Evolutionary conservation across 768 basidiomycete genomes (phyloP), one percentile per base, ranked within the genome.

Genomic region (Mycena leptocephala): DNA sequence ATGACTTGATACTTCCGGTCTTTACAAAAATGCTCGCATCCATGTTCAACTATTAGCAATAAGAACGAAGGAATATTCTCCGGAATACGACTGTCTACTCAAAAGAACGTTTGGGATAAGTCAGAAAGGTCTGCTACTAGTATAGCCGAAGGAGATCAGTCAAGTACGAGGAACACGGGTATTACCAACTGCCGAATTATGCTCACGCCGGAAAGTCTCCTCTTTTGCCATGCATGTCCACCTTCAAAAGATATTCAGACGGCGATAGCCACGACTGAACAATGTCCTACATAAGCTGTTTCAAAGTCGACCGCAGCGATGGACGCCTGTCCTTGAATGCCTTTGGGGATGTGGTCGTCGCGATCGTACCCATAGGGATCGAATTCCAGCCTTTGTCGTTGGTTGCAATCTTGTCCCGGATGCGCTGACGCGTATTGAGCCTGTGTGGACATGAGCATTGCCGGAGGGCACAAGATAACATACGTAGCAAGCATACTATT

Each of bases 401-500:
- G 16, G 48, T 32, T 0, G 22, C 58, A 26, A 76, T 39, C 24
- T 72, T 51, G 22, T 72, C 61, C 9, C 76, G 76, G 37, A 48
- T 51, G 59, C 33, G 41, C 22, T 72, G 24, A 30, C 76, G 71
- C 16, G 32, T 64, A 39, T 76, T 76, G 41, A 76, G 71, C 11
- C 76, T 76, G 65, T 18, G 18, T 4, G n/a, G 30, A 53, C 16
- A 22, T 3, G 11, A 5, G 14, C 8, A 9, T 43, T 16, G 41
- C 4, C 10, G 9, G 37, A 61, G 26, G 51, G n/a, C 30, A n/a
- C 10, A 39, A 18, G 7, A n/a, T 3, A 51, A 39, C 41, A 24
- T 65, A 72, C 70, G 75, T 76, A n/a, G 75, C 46, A 4, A 76
- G 64, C 75, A 76, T 76, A 41, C 75, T 76, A 51, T 76, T 76